These are phyloP conservation scores for Trapa bicornis DNA, from an alignment of 345 rosid species.

Conservation along the genomic window DNA sequence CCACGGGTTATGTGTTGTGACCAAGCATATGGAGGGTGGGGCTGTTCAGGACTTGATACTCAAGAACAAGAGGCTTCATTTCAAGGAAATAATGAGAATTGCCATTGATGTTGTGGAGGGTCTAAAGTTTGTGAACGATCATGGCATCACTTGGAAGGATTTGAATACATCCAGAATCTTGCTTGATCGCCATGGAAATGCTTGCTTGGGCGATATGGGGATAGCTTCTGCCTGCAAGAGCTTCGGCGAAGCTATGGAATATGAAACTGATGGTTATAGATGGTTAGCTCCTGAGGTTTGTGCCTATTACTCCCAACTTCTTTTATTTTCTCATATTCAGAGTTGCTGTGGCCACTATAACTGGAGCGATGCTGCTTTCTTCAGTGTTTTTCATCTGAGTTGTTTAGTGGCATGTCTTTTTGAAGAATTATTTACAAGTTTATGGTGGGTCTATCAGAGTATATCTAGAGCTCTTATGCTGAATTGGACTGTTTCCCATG, in stretches of 20 bases:
- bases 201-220: conserved; percentile 87
- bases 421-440: not conserved
- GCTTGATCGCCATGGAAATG: conserved; percentile 70
- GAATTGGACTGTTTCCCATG: not conserved
- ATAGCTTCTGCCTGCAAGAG: conserved; percentile 79
- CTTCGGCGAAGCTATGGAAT: conserved; percentile 71
- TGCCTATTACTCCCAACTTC: conserved; percentile 9
- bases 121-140: conserved; percentile 73
- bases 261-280: conserved; percentile 94
- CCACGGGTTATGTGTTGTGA: conserved; percentile 79
- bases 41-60: conserved; percentile 60
- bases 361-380: not conserved
- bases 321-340: not conserved
- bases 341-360: not conserved
- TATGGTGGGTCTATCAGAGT: not conserved
- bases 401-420: not conserved
- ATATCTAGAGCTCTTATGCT: not conserved
- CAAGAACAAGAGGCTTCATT: conserved; percentile 70
- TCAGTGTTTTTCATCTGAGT: not conserved
- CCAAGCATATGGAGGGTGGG: conserved; percentile 93
- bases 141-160: conserved; percentile 67
- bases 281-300: conserved; percentile 99
- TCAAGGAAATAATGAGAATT: conserved; percentile 61
- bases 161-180: conserved; percentile 69
- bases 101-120: conserved; percentile 76